These are phyloP conservation scores for Colletotrichum sp. DNA, from an alignment of 2,329 filamentous ascomycete genomes.

Conservation along the genomic window DNA sequence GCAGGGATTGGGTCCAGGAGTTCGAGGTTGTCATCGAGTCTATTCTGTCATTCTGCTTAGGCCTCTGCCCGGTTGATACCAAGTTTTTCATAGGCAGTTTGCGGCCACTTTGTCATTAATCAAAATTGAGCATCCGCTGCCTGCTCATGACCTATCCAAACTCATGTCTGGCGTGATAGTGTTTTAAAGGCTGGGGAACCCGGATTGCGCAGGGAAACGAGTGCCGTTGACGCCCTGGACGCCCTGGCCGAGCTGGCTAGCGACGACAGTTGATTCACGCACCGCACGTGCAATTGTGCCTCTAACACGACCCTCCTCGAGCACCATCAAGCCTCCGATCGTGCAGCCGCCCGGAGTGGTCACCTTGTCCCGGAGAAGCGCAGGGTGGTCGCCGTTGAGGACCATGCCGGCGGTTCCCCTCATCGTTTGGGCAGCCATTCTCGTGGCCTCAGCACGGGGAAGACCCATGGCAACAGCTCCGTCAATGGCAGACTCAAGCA, in stretches of 20 bases:
- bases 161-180: background rate
- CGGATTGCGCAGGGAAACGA: constrained; percentile 29
- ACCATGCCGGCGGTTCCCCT: constrained; percentile 73
- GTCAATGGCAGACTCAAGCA: constrained; percentile 78
- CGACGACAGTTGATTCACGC: constrained; percentile 72
- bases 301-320: constrained; percentile 76
- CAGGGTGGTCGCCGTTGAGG: constrained; percentile 75
- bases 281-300: constrained; percentile 72
- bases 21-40: background rate
- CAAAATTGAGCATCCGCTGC: background rate
- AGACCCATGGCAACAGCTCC: constrained; percentile 82
- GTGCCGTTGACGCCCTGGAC: constrained; percentile 54
- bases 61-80: constrained; percentile 18
- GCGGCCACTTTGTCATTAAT: background rate
- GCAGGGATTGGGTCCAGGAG: background rate
- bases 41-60: constrained; percentile 8
- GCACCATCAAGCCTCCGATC: constrained; percentile 73
- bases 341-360: constrained; percentile 80
- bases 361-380: constrained; percentile 77
- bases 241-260: constrained; percentile 63
- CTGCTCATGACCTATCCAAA: background rate
- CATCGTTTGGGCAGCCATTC: constrained; percentile 83
- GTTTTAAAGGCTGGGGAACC: background rate
- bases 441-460: constrained; percentile 72
- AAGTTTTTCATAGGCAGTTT: background rate